Conservation (phyloP, 1,284 basidiomycete genomes). For the Bjerkandera adusta region DNA sequence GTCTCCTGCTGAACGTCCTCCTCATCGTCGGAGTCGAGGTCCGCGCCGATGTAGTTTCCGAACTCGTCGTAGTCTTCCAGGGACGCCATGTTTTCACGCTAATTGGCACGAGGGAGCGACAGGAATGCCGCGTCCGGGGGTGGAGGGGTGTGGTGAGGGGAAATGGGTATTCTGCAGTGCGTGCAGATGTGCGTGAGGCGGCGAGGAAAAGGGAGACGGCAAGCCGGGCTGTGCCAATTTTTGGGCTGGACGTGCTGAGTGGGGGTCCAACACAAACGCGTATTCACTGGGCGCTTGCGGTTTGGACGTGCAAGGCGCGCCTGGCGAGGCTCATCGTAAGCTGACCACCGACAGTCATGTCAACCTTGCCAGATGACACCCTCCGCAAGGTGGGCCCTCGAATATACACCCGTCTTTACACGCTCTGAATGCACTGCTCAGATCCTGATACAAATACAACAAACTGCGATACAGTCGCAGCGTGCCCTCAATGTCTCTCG, state of each 20-base stretch:
- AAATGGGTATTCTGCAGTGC: too few relatives aligned
- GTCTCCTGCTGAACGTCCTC: slow-evolving; percentile 54
- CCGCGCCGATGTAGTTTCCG: slow-evolving; percentile 94
- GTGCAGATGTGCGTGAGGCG: too few relatives aligned
- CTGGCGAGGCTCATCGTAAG: too few relatives aligned
- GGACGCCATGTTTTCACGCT: slow-evolving; percentile 69
- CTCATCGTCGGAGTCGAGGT: slow-evolving; percentile 88
- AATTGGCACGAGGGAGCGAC: too few relatives aligned
- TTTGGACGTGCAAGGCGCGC: neutral
- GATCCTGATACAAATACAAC: slow-evolving; percentile 90
- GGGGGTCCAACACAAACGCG: slow-evolving; percentile 10
- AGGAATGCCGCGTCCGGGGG: too few relatives aligned
- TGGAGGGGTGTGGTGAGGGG: too few relatives aligned
- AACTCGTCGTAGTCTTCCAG: slow-evolving; percentile 90
- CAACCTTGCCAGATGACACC: slow-evolving; percentile 82
- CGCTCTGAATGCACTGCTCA: slow-evolving; percentile 30
- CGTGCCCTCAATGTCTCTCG: slow-evolving; percentile 67
- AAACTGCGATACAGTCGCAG: slow-evolving; percentile 80
- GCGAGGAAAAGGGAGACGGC: neutral
- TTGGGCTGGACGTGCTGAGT: slow-evolving; percentile 6
- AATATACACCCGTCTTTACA: neutral
- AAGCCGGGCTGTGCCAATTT: slow-evolving; percentile 7
- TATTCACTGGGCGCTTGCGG: slow-evolving; percentile 4
- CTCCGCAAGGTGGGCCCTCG: slow-evolving; percentile 65
- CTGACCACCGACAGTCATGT: slow-evolving; percentile 44